Base-by-base conservation (phyloP, 768 basidiomycete species). In the Phanerochaete sordida region DNA sequence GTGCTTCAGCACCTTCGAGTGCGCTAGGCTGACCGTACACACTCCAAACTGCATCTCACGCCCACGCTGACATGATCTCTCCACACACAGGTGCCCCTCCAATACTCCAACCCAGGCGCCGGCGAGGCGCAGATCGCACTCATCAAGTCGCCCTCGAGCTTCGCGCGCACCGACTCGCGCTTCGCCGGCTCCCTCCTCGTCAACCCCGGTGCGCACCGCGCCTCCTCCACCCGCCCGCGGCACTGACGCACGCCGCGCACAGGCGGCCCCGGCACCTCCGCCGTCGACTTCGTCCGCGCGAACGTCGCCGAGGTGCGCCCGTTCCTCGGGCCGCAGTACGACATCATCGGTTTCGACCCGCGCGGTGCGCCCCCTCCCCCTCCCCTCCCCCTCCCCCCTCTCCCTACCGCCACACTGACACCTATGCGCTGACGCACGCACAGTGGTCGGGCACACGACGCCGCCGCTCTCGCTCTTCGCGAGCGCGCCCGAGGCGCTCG, bases 91-190 rank as follows among this genome's bases (percentile, higher is more conserved):
- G 73, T 73, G 1, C 73, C 74, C 4, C 60, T 73, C 7, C 69
- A 75, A 47, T 74, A 75, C 58, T 68, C 66, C 53, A 67, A 74
- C 53, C 12, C 57, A 3, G 56, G 56, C 16, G 65, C 65, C 12
- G 74, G 73, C 3, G 66, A 58, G 2, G 71, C 72, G 2, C 65
- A 67, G 37, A 64, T 75, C 8, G 68, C 73, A 8, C 61, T 75
- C 2, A n/a, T 71, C 68, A 12, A 65, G 69, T 28, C 72, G 66
- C 58, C 57, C 4, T 58, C 57, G n/a, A 28, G n/a, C 7, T n/a
- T 58, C 15, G n/a, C 57, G 9, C 8, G 13, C 12, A 33, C 23
- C 15, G 57, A 58, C 23, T 30, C 48, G 19, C n/a, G 28, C 16
- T 53, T 53, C 28, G 50, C 27, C 7, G 58, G 58, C 3, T 50